A percentile compares a stretch with the other conserved stretches of the same genome.
Evolutionary conservation across 75 land plant species (phyloP).

Genomic region (Gnetum montanum): DNA sequence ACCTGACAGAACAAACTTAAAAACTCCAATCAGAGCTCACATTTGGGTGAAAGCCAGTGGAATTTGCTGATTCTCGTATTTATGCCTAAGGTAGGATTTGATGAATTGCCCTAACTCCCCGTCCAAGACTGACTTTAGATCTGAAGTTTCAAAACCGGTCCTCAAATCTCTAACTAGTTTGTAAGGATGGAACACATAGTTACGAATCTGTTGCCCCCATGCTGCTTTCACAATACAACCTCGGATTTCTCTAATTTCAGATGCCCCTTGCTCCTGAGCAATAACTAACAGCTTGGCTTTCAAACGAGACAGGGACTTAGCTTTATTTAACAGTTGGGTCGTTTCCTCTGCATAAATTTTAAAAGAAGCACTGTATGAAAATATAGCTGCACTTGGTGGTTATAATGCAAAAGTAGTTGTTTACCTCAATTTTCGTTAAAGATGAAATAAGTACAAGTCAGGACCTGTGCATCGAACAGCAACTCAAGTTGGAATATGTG

Average conservation of each 20-base stretch:
- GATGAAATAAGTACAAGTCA: no score
- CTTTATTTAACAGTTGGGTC: constrained; percentile 77
- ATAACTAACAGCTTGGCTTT: constrained; percentile 86
- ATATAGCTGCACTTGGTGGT: no score
- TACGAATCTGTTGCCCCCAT: constrained; percentile 97
- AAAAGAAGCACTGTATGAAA: no score
- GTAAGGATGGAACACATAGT: constrained; percentile 98
- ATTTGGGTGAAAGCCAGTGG: no score
- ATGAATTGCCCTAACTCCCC: constrained; percentile 80
- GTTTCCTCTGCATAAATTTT: constrained; percentile 87
- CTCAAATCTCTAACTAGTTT: constrained; percentile 93
- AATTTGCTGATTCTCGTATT: constrained; percentile 8
- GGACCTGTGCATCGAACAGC: constrained; percentile 88
- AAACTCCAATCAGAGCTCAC: no score
- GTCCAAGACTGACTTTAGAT: constrained; percentile 73
- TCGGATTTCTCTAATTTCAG: constrained; percentile 85
- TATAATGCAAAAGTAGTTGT: no score
- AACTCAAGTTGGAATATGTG: constrained; percentile 93
- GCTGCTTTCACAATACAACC: constrained; percentile 96
- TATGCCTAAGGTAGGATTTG: constrained; percentile 67
- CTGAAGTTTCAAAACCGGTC: constrained; percentile 73
- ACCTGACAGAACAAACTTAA: no score
- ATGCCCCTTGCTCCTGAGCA: constrained; percentile 84
- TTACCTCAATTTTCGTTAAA: no score
- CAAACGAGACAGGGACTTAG: constrained; percentile 64